These are phyloP conservation scores for Rossbeevera mucosa DNA, from an alignment of 768 basidiomycete species.

Conservation along the genomic window DNA sequence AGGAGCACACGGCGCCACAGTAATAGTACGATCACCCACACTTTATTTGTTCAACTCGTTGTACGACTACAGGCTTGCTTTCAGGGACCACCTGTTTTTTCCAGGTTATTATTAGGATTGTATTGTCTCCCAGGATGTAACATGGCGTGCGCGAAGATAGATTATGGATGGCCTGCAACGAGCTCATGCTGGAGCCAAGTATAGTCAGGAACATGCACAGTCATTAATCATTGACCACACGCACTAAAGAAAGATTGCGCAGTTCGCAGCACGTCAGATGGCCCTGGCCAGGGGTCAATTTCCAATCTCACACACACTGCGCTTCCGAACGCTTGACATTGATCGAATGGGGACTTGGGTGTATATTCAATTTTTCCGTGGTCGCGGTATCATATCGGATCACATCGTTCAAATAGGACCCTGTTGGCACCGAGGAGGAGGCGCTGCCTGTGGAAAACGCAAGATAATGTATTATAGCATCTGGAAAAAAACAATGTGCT, in stretches of 20 bases:
- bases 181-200: neutral
- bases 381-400: no score
- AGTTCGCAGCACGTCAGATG: neutral
- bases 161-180: neutral
- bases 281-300: no score
- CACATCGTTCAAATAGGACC: no score
- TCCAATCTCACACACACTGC: no score
- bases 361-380: no score
- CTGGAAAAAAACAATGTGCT: neutral
- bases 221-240: no score
- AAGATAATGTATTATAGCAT: no score
- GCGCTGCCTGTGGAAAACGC: no score
- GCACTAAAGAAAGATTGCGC: no score
- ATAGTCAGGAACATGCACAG: neutral
- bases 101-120: neutral
- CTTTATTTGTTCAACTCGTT: neutral
- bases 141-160: neutral
- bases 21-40: conserved; percentile 3
- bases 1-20: neutral
- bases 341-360: no score
- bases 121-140: neutral
- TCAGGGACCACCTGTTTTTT: neutral
- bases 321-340: no score
- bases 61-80: neutral
- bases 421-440: no score